Evolutionary conservation across 2,329 filamentous ascomycete species (phyloP).

Genomic region (Rutstroemia sp.): DNA sequence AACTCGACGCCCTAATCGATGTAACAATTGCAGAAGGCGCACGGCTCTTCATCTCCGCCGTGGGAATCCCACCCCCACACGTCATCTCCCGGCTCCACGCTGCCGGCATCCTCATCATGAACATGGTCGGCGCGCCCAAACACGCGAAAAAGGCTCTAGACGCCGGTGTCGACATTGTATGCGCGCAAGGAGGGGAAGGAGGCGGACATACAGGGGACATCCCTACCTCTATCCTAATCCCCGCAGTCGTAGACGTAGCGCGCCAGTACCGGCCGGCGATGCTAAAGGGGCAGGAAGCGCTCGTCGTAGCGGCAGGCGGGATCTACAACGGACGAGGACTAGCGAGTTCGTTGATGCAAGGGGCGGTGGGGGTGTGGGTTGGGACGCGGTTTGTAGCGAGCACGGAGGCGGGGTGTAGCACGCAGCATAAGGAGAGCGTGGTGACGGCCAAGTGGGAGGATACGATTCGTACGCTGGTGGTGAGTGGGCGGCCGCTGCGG

Average conservation of each 20-base stretch:
- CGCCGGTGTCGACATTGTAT: slow-evolving; percentile 82
- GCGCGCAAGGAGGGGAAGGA: slow-evolving; percentile 87
- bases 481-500: slow-evolving; percentile 74
- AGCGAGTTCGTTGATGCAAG: slow-evolving; percentile 78
- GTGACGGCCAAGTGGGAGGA: slow-evolving; percentile 72
- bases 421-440: slow-evolving; percentile 77
- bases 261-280: slow-evolving; percentile 47
- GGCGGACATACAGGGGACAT: slow-evolving; percentile 90
- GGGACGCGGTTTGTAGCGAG: slow-evolving; percentile 87
- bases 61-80: slow-evolving; percentile 71
- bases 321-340: slow-evolving; percentile 76
- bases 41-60: slow-evolving; percentile 76
- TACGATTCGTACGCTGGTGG: slow-evolving; percentile 73
- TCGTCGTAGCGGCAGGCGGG: slow-evolving; percentile 86
- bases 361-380: slow-evolving; percentile 86
- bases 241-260: slow-evolving; percentile 80
- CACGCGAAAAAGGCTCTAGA: slow-evolving; percentile 86
- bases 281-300: slow-evolving; percentile 60
- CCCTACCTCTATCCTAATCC: slow-evolving; percentile 78
- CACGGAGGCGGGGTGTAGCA: slow-evolving; percentile 71
- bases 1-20: slow-evolving; percentile 79
- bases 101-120: slow-evolving; percentile 82
- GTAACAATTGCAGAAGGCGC: slow-evolving; percentile 82
- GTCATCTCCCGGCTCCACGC: slow-evolving; percentile 72
- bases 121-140: slow-evolving; percentile 91